Evolutionary conservation across 1,284 basidiomycete genomes (phyloP).

Genomic region (Cryptococcus hybrid): DNA sequence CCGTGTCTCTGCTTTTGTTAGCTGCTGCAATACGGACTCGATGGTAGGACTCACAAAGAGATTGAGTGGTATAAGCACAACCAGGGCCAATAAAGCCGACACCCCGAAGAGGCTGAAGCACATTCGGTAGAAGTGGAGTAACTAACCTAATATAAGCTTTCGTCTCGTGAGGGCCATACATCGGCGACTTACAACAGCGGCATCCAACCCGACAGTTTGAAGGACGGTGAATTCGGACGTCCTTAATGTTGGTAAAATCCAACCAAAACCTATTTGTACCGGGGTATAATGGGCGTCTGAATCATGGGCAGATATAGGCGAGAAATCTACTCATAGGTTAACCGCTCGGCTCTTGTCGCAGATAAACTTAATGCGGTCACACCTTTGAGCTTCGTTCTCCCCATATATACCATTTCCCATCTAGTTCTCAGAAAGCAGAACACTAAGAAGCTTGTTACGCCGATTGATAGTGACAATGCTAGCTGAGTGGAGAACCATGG

Average conservation of each 20-base stretch:
- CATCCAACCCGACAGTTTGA: constrained; percentile 94
- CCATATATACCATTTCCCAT: constrained; percentile 88
- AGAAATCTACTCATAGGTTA: constrained; percentile 34
- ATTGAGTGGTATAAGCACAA: constrained; percentile 86
- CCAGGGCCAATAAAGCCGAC: constrained; percentile 75
- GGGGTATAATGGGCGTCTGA: constrained; percentile 24
- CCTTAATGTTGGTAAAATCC: constrained; percentile 87
- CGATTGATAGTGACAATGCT: constrained; percentile 72
- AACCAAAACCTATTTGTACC: constrained; percentile 65
- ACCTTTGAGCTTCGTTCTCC: constrained; percentile 93
- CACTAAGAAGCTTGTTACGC: constrained; percentile 72
- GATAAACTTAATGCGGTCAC: constrained; percentile 17
- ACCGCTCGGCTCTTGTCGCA: neutral
- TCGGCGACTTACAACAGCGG: constrained; percentile 68
- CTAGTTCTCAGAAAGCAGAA: constrained; percentile 84
- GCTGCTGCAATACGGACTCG: neutral
- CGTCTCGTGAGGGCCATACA: too few relatives aligned
- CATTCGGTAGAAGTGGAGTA: constrained; percentile 94
- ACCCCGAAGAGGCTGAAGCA: constrained; percentile 82
- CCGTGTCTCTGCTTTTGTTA: constrained; percentile 61
- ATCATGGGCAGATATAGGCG: constrained; percentile 33
- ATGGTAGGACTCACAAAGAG: constrained; percentile 62
- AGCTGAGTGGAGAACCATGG: constrained; percentile 77
- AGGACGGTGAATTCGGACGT: constrained; percentile 92
- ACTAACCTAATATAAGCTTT: constrained; percentile 52